Evolutionary conservation across 2,329 filamentous ascomycete genomes (phyloP).

Genomic region (Alternaria arborescens): DNA sequence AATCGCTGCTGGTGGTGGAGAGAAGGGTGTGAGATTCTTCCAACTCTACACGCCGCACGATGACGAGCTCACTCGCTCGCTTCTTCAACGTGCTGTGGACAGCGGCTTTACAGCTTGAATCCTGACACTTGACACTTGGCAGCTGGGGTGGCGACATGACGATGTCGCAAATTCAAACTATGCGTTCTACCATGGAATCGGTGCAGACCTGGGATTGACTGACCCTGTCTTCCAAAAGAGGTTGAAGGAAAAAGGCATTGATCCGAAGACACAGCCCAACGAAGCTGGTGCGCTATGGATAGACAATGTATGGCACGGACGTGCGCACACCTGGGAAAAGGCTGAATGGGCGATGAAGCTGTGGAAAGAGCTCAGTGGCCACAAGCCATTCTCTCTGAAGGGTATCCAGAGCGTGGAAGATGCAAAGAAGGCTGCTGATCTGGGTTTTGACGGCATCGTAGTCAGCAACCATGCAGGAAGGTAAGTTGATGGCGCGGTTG

Average conservation of each 20-base stretch:
- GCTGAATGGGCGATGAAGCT: slow-evolving; percentile 69
- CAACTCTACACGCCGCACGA: slow-evolving; percentile 72
- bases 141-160: slow-evolving; percentile 68
- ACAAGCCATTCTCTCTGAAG: slow-evolving; percentile 70
- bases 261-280: slow-evolving; percentile 61
- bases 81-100: slow-evolving; percentile 64
- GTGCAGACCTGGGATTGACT: slow-evolving; percentile 65
- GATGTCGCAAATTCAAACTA: slow-evolving; percentile 67
- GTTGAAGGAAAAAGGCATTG: slow-evolving; percentile 62
- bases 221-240: slow-evolving; percentile 68
- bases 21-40: slow-evolving; percentile 61
- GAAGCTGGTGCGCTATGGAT: slow-evolving; percentile 69
- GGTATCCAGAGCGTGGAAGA: slow-evolving; percentile 74
- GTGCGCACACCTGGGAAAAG: slow-evolving; percentile 71
- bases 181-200: slow-evolving; percentile 69
- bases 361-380: slow-evolving; percentile 63
- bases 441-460: slow-evolving; percentile 72
- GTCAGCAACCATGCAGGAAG: slow-evolving; percentile 76
- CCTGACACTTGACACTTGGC: slow-evolving; percentile 69
- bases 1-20: slow-evolving; percentile 10
- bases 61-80: slow-evolving; percentile 65
- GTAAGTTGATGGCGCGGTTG: slow-evolving; percentile 69
- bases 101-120: slow-evolving; percentile 66
- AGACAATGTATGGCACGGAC: slow-evolving; percentile 71
- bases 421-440: slow-evolving; percentile 66